Evolutionary conservation across 2,329 filamentous ascomycete species (phyloP).

Genomic region (Neopestalotiopsis sp.): DNA sequence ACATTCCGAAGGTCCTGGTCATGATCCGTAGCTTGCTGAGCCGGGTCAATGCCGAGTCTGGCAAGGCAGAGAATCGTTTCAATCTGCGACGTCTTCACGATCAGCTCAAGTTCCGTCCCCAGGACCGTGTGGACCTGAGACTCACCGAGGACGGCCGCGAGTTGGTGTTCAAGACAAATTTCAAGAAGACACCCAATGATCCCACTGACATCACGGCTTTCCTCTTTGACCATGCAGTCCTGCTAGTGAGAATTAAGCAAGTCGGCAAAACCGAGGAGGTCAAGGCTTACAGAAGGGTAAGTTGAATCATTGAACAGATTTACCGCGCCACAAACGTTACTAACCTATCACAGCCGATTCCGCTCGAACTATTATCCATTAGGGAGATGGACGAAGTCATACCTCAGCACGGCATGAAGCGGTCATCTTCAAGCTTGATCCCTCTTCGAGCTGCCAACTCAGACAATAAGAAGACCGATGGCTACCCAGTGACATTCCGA

Average conservation of each 20-base stretch:
- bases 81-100: constrained; percentile 92
- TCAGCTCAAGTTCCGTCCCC: constrained; percentile 87
- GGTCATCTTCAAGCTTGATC: constrained; percentile 86
- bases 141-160: constrained; percentile 92
- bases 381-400: constrained; percentile 97
- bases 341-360: constrained; percentile 71
- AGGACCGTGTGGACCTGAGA: constrained; percentile 91
- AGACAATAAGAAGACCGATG: constrained; percentile 70
- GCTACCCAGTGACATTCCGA: constrained; percentile 94
- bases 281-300: constrained; percentile 83
- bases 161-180: constrained; percentile 88
- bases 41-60: constrained; percentile 91
- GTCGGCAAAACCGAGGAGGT: constrained; percentile 94
- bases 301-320: constrained; percentile 25
- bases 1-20: constrained; percentile 87
- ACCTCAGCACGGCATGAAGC: constrained; percentile 80
- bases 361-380: constrained; percentile 89
- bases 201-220: constrained; percentile 91
- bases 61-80: constrained; percentile 97
- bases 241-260: constrained; percentile 89
- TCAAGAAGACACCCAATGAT: constrained; percentile 93
- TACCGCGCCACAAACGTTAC: background rate
- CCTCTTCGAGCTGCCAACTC: constrained; percentile 52
- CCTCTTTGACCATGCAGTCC: constrained; percentile 93
- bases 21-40: constrained; percentile 87